These are phyloP conservation scores for Phytopythium vexans DNA, from an alignment of 352 stramenopile species.

Conservation along the genomic window DNA sequence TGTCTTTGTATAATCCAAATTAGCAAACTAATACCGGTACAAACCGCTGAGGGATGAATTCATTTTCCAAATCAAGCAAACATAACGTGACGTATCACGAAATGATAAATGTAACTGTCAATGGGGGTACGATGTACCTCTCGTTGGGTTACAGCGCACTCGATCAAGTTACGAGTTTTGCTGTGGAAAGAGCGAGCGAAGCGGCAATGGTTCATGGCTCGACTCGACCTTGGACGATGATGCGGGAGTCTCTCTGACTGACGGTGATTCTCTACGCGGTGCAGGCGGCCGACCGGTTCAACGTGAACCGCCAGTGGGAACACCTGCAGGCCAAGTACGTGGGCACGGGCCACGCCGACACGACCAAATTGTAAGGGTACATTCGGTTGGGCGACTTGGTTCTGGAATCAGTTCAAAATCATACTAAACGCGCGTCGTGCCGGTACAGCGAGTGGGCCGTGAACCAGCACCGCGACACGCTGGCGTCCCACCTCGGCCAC, in stretches of 20 bases:
- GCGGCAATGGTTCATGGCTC: too few species aligned
- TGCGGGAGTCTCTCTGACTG: background rate
- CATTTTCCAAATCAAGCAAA: too few species aligned
- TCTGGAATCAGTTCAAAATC: background rate
- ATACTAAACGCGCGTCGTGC: background rate
- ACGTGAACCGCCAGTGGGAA: constrained; percentile 93
- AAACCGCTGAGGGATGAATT: too few species aligned
- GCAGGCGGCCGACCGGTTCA: constrained; percentile 85
- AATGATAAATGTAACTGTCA: too few species aligned
- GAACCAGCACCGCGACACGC: constrained; percentile 98
- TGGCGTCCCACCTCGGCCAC: constrained; percentile 96
- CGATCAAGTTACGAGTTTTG: too few species aligned
- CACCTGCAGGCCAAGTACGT: constrained; percentile 95
- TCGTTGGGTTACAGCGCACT: too few species aligned
- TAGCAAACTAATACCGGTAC: too few species aligned
- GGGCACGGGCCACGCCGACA: constrained; percentile 95
- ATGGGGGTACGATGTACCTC: too few species aligned
- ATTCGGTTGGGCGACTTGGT: background rate
- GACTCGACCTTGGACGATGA: too few species aligned
- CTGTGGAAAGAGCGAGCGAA: too few species aligned
- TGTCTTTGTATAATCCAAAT: too few species aligned
- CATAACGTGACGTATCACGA: too few species aligned
- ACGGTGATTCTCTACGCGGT: background rate
- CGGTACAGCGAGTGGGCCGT: constrained; percentile 92
- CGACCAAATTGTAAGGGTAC: constrained; percentile 93